Percentiles rank a stretch among this genome's conserved stretches.
Evolutionary conservation across 345 rosid species (phyloP).

Genomic region (Combretum micranthum): DNA sequence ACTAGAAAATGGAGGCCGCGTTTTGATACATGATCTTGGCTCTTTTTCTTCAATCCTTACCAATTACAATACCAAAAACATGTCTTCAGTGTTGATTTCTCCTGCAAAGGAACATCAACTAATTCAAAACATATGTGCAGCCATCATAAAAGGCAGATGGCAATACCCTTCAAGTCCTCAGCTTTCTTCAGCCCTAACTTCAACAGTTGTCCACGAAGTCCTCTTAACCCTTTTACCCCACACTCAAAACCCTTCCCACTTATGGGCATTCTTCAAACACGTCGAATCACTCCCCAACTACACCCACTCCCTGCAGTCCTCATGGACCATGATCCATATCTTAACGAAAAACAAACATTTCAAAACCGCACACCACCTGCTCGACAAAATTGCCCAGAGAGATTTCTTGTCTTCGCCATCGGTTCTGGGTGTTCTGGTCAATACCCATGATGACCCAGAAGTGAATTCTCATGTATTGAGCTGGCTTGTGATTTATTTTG

Average conservation of each 20-base stretch:
- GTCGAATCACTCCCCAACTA: slow-evolving; percentile 37
- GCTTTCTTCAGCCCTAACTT: slow-evolving; percentile 28
- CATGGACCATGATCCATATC: slow-evolving; percentile 77
- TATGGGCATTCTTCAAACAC: slow-evolving; percentile 58
- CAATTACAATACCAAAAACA: not conserved
- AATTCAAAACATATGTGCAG: slow-evolving; percentile 35
- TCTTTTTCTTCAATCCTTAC: not conserved
- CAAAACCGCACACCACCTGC: slow-evolving; percentile 70
- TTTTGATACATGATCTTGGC: not conserved
- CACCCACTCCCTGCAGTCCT: slow-evolving; percentile 56
- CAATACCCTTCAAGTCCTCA: slow-evolving; percentile 32
- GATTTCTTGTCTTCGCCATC: slow-evolving; percentile 70
- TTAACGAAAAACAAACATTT: slow-evolving; percentile 58
- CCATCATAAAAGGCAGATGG: slow-evolving; percentile 67
- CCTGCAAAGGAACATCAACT: slow-evolving; percentile 24
- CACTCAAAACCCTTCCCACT: slow-evolving; percentile 30
- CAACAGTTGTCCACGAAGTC: slow-evolving; percentile 38
- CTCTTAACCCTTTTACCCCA: slow-evolving; percentile 38
- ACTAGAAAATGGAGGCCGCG: no score
- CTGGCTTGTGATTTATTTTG: slow-evolving; percentile 70
- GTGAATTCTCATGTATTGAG: slow-evolving; percentile 70
- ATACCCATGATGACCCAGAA: slow-evolving; percentile 47
- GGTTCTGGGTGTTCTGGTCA: slow-evolving; percentile 54
- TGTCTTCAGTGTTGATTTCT: slow-evolving; percentile 5
- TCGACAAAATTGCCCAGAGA: slow-evolving; percentile 58